Evolutionary conservation across 2,329 filamentous ascomycete genomes (phyloP), one percentile per base, ranked within the genome.

Genomic region (Paracoccidioides lutzii): DNA sequence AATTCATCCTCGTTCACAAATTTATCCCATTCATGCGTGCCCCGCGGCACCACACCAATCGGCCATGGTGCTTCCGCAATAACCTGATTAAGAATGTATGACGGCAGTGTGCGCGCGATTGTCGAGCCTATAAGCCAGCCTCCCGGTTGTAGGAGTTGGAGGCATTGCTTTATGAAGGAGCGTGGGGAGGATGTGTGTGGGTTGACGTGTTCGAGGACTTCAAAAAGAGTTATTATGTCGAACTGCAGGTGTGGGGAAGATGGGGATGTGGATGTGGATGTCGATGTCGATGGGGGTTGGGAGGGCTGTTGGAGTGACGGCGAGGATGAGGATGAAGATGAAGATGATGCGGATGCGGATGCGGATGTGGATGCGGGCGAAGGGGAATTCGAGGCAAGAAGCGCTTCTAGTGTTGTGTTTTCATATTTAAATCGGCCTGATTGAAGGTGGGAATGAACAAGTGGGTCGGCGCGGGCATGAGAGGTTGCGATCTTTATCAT

Each of bases 11-110:
- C 69, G 67, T 96, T 93, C 62, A 98, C 84, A 73, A 97, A 98
- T 75, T 97, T 95, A 59, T 78, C 78, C 93, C 93, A 98, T 69
- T 96, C 90, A 73, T 98, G 93, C 49, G 93, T 98, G 1, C 93
- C 93, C 60, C 81, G 81, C 8, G 93, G 93, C 56, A 98, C 93
- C 59, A 97, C 88, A 4, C 87, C 78, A 41, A 76, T 67, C 3
- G 73, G 66, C 71, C 67, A 95, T 64, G 57, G 96, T 68, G 73
- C 88, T 74, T 98, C 93, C 0, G 93, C 93, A 60, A 95, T 78
- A 30, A 97, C 75, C 65, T 95, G 95, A 2, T 94, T 98, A 10
- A 91, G 90, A 49, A 96, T 71, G 85, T 89, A 98, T 62, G 88
- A 93, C 59, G 82, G 82, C 79, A 88, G 87, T 1, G 89, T 95